Conservation (phyloP, 202 grass and related monocot species). For the Tripidium arundinaceum region DNA sequence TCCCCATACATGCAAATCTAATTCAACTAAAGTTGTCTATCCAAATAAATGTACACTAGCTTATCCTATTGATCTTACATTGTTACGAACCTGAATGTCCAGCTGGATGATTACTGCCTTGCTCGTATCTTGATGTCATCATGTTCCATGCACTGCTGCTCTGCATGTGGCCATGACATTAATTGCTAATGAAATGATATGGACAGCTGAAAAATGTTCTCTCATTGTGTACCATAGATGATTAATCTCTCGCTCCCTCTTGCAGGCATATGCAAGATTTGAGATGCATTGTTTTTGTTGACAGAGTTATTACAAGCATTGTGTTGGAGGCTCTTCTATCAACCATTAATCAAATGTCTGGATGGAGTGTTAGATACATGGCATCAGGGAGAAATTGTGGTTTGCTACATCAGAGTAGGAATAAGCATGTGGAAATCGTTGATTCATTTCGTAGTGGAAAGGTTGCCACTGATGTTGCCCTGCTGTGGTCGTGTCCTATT, state of each 20-base stretch:
- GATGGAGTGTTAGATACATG: slow-evolving; percentile 55
- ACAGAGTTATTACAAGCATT: slow-evolving; percentile 68
- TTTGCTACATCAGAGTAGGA: too few species aligned
- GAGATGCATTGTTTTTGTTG: slow-evolving; percentile 89
- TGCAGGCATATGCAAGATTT: slow-evolving; percentile 53
- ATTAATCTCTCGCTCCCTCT: not conserved
- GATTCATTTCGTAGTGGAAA: too few species aligned
- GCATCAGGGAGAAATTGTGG: too few species aligned
- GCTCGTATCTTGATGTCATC: not conserved
- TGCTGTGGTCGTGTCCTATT: too few species aligned
- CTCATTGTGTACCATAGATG: not conserved
- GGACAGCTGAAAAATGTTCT: not conserved
- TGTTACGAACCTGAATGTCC: not conserved
- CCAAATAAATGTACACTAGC: not conserved
- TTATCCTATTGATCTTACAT: not conserved
- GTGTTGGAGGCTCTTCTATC: slow-evolving; percentile 54
- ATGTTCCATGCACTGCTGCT: not conserved
- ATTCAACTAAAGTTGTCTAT: not conserved
- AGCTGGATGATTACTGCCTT: not conserved
- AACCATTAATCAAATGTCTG: slow-evolving; percentile 45
- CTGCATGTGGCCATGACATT: not conserved
- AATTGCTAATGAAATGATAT: not conserved
- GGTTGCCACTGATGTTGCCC: too few species aligned
- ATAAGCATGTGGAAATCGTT: too few species aligned
- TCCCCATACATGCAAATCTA: not conserved